Evolutionary conservation across 2,329 filamentous ascomycete species (phyloP).

Genomic region (Arthrobotrys pseudoclavata): DNA sequence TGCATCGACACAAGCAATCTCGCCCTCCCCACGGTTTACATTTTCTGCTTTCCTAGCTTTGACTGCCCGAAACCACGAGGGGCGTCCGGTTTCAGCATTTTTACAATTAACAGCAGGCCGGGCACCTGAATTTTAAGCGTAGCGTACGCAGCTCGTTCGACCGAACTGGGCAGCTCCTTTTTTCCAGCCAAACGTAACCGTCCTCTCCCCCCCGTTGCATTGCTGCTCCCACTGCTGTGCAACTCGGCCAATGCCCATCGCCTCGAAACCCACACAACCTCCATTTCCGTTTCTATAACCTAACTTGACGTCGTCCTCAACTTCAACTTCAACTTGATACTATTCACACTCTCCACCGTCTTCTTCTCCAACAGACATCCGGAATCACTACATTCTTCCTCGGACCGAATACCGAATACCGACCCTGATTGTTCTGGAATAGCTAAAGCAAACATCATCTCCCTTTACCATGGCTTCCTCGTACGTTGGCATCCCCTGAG

Average conservation of each 20-base stretch:
- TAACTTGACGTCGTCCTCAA: background rate
- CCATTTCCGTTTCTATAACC: slow-evolving; percentile 1
- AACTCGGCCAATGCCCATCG: slow-evolving; percentile 40
- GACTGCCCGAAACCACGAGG: slow-evolving; percentile 35
- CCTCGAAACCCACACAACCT: slow-evolving; percentile 12
- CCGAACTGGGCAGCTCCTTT: slow-evolving; percentile 41
- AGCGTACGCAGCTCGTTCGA: slow-evolving; percentile 22
- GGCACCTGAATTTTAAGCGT: slow-evolving; percentile 6
- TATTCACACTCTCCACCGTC: background rate
- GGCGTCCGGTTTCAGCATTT: slow-evolving; percentile 28
- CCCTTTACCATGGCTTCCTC: slow-evolving; percentile 55
- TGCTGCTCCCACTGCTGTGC: slow-evolving; percentile 39
- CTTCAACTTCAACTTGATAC: background rate
- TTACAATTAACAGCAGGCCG: slow-evolving; percentile 16
- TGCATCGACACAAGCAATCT: slow-evolving; percentile 54
- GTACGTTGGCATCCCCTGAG: slow-evolving; percentile 51
- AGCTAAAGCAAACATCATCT: slow-evolving; percentile 31
- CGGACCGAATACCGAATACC: background rate
- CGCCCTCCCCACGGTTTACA: slow-evolving; percentile 36
- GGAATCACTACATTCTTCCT: background rate
- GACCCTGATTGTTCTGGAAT: slow-evolving; percentile 18
- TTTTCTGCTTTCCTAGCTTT: slow-evolving; percentile 32
- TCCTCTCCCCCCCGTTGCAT: slow-evolving; percentile 5
- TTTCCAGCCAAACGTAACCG: slow-evolving; percentile 4
- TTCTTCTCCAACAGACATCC: background rate